Evolutionary conservation across 345 rosid genomes (phyloP).

Genomic region (Gossypium raimondii): DNA sequence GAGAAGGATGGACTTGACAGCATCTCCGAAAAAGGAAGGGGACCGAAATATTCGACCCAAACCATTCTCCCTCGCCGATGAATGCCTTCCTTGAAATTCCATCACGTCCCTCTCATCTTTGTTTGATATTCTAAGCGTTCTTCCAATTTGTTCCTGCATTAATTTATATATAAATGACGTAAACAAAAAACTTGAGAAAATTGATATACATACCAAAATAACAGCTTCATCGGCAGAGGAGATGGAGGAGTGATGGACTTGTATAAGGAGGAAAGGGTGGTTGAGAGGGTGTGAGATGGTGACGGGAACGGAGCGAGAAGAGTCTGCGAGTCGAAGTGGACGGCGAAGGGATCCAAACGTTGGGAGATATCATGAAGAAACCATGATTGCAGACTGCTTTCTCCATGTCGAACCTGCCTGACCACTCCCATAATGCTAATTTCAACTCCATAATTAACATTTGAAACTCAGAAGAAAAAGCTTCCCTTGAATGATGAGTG

Average conservation of each 20-base stretch:
- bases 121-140: conserved; percentile 41
- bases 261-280: not conserved
- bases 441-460: not conserved
- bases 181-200: too few relatives aligned
- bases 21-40: conserved; percentile 49
- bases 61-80: conserved; percentile 29
- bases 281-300: not conserved
- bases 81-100: conserved; percentile 38
- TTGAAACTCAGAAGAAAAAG: too few relatives aligned
- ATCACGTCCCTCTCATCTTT: conserved; percentile 29
- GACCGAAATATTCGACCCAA: conserved; percentile 50
- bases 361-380: not conserved
- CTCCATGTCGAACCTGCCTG: not conserved
- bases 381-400: not conserved
- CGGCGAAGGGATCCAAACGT: too few relatives aligned
- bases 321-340: not conserved
- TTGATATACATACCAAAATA: not conserved
- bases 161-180: too few relatives aligned
- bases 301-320: not conserved
- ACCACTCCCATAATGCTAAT: not conserved
- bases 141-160: not conserved
- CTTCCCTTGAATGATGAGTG: too few relatives aligned
- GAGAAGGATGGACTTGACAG: conserved; percentile 45
- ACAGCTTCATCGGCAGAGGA: not conserved
- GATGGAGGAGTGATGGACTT: not conserved